phyloP scores from a whole-genome alignment of 148 eudicot genomes.

The Bassia scoparia region DNA sequence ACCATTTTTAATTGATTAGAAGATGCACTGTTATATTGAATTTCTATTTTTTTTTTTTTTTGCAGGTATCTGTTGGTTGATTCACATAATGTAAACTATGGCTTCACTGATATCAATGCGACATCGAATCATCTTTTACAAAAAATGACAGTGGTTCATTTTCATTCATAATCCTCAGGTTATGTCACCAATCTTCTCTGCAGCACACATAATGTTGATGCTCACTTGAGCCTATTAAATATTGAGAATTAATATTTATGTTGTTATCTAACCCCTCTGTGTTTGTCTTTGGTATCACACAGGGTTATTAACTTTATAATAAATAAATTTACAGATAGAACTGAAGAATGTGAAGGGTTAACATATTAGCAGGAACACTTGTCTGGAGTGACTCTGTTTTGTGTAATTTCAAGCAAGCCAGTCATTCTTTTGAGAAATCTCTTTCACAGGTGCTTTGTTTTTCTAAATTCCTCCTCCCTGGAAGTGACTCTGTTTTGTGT shows the following conservation, averaged over 20 bases:
- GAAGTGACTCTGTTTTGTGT: too few species aligned
- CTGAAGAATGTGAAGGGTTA: conserved; percentile 69
- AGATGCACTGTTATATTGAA: too few species aligned
- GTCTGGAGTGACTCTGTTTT: conserved; percentile 64
- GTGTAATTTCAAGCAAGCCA: conserved; percentile 56
- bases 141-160: conserved; percentile 51
- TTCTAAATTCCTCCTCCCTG: not conserved
- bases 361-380: conserved; percentile 63
- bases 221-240: not conserved
- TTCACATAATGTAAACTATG: conserved; percentile 55
- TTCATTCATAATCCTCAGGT: conserved; percentile 87
- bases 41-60: too few species aligned
- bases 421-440: conserved; percentile 48
- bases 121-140: conserved; percentile 43
- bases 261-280: not conserved
- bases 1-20: conserved; percentile 13
- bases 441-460: conserved; percentile 52
- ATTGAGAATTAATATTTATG: conserved; percentile 1
- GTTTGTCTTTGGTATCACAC: too few species aligned
- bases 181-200: conserved; percentile 33
- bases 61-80: conserved; percentile 68
- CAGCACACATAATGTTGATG: conserved; percentile 13
- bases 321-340: too few species aligned
- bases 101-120: conserved; percentile 54
- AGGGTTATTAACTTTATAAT: too few species aligned